phyloP scores from a whole-genome alignment of 163 green algal species.

The Dunaliella salina region DNA sequence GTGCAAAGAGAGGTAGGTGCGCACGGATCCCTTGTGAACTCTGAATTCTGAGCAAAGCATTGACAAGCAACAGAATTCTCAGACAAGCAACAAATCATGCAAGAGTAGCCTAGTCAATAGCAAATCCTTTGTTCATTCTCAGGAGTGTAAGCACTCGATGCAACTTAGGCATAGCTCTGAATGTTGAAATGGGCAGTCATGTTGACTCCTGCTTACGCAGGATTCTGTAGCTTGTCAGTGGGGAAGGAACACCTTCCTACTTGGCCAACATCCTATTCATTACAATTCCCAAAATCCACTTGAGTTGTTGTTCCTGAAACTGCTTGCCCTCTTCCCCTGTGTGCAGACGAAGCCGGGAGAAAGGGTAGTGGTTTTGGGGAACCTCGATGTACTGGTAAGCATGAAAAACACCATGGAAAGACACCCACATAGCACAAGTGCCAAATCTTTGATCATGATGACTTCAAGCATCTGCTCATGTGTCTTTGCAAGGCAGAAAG shows the following conservation, averaged over 20 bases:
- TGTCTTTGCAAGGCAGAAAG: not conserved
- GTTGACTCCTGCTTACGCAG: not conserved
- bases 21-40: not conserved
- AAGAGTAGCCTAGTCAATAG: not conserved
- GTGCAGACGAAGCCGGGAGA: not conserved
- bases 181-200: not conserved
- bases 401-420: not conserved
- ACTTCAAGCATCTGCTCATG: not conserved
- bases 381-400: not conserved
- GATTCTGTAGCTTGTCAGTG: not conserved
- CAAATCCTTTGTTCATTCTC: not conserved
- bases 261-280: not conserved
- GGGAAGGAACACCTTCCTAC: not conserved
- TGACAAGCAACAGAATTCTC: not conserved
- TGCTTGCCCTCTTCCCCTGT: not conserved
- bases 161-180: not conserved
- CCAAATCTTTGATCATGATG: no score
- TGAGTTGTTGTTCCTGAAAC: not conserved
- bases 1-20: no score
- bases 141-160: not conserved
- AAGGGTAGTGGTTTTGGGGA: not conserved
- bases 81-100: not conserved
- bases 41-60: no score
- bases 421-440: not conserved
- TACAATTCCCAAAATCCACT: not conserved